These are phyloP conservation scores for Pseudonitzschia multiseries DNA, from an alignment of 108 stramenopile genomes.

Conservation along the genomic window DNA sequence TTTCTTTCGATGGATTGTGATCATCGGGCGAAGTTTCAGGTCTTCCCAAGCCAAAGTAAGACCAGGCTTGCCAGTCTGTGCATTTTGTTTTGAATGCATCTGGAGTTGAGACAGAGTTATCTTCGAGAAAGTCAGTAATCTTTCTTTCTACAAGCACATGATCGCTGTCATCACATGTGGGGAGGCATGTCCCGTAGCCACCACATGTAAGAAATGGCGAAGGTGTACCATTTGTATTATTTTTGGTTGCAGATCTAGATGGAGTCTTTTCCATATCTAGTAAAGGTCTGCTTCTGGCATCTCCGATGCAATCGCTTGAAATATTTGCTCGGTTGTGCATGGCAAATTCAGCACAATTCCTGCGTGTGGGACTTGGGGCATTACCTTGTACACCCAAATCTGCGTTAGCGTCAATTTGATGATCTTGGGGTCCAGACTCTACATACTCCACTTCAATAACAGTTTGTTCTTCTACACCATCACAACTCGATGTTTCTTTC, in stretches of 20 bases:
- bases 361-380: neutral
- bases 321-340: neutral
- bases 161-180: neutral
- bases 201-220: constrained; percentile 6
- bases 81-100: neutral
- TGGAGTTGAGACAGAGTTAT: neutral
- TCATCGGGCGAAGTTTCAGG: neutral
- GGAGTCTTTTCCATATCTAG: constrained; percentile 26
- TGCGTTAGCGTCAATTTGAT: neutral
- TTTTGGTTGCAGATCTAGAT: constrained; percentile 3
- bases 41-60: constrained; percentile 17
- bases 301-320: neutral
- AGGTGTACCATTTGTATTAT: neutral
- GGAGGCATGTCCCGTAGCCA: neutral
- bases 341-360: neutral
- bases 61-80: constrained; percentile 31
- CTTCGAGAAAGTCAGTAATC: constrained; percentile 21
- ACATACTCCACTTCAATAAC: constrained; percentile 12
- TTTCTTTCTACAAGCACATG: constrained; percentile 10
- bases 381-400: neutral
- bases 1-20: constrained; percentile 14
- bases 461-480: constrained; percentile 13
- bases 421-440: neutral
- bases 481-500: neutral
- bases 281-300: constrained; percentile 6